Evolutionary conservation across 441 rosid species (phyloP).

Genomic region (Pelargonium fulgidum): DNA sequence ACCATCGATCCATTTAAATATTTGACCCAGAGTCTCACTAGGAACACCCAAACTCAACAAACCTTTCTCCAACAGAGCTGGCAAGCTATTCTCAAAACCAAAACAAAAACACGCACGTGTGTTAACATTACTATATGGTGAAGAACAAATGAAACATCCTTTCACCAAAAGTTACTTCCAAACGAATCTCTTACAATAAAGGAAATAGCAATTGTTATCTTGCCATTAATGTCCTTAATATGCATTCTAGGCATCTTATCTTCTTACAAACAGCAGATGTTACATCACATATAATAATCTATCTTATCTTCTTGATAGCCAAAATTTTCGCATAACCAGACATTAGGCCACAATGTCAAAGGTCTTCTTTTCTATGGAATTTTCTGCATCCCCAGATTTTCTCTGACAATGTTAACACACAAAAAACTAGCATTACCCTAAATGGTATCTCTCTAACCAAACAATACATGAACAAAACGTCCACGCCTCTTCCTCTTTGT

Average conservation of each 20-base stretch:
- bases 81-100: constrained; percentile 41
- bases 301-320: background rate
- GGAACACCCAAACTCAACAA: constrained; percentile 74
- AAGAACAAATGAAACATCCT: background rate
- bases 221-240: background rate
- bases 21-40: constrained; percentile 37
- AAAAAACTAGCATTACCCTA: background rate
- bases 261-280: background rate
- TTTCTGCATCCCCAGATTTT: constrained; percentile 2
- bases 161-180: background rate
- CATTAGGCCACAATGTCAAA: background rate
- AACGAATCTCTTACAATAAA: background rate
- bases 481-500: background rate
- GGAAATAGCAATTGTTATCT: background rate
- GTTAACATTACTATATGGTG: background rate
- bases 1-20: constrained; percentile 53
- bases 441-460: background rate
- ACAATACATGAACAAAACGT: background rate
- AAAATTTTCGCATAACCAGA: constrained; percentile 1
- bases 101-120: background rate
- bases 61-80: constrained; percentile 50
- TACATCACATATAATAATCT: no score
- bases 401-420: background rate
- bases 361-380: background rate
- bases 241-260: background rate